Conservation (phyloP, 441 rosid species). For the Mallotus repandus region DNA sequence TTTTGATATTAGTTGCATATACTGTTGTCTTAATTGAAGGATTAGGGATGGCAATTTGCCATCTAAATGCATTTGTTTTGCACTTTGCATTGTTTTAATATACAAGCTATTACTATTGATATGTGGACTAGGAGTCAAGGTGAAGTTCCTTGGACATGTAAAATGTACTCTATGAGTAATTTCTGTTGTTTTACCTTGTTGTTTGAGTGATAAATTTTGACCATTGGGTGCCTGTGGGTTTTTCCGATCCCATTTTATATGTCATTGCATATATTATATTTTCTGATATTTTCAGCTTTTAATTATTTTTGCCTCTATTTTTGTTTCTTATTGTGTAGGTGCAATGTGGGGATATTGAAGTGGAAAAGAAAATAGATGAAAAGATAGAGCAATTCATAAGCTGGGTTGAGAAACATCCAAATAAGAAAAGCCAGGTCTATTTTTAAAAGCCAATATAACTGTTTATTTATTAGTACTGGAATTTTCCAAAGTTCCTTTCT, state of each 20-base stretch:
- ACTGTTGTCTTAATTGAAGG: background rate
- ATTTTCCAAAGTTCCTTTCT: background rate
- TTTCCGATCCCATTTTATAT: no score
- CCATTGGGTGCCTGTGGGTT: background rate
- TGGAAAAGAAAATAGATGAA: slow-evolving; percentile 91
- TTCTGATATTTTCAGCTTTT: background rate
- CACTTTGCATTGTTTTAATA: no score
- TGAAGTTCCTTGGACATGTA: background rate
- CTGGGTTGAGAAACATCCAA: slow-evolving; percentile 94
- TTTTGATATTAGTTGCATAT: background rate
- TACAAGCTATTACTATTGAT: no score
- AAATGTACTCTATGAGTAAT: background rate
- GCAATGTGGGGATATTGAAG: slow-evolving; percentile 80
- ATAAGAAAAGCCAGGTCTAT: slow-evolving; percentile 87
- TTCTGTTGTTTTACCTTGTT: background rate
- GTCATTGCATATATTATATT: no score
- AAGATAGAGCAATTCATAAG: slow-evolving; percentile 85
- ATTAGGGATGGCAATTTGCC: background rate
- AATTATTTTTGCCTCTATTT: background rate
- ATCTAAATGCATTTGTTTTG: background rate
- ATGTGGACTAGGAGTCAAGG: background rate
- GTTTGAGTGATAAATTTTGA: background rate
- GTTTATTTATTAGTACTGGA: background rate
- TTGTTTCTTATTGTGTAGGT: slow-evolving; percentile 43
- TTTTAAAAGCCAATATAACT: background rate